phyloP scores from a whole-genome alignment of 495 filamentous ascomycete genomes.

The Tuber magnatum region DNA sequence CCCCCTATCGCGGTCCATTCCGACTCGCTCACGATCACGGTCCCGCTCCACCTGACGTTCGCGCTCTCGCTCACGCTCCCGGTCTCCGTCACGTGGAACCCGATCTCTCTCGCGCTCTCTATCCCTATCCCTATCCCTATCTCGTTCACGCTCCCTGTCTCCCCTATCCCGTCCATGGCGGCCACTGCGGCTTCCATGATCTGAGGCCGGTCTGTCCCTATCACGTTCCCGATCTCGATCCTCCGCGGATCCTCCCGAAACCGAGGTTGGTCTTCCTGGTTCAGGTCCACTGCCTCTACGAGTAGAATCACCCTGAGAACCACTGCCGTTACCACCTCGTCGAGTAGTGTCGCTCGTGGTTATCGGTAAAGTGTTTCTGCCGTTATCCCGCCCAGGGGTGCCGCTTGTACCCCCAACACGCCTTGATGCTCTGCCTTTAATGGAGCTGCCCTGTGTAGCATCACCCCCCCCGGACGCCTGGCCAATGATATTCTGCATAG shows the following conservation, averaged over 20 bases:
- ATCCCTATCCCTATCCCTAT: slow-evolving; percentile 25
- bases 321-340: slow-evolving; percentile 19
- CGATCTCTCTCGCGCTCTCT: slow-evolving; percentile 27
- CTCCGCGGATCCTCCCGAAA: slow-evolving; percentile 18
- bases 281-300: slow-evolving; percentile 38
- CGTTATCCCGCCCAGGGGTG: slow-evolving; percentile 19
- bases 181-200: slow-evolving; percentile 35
- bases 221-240: slow-evolving; percentile 19
- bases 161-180: slow-evolving; percentile 27
- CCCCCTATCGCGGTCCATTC: slow-evolving; percentile 24
- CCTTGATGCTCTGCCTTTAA: slow-evolving; percentile 30
- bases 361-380: slow-evolving; percentile 1
- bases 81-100: slow-evolving; percentile 23
- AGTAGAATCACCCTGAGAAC: slow-evolving; percentile 30
- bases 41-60: slow-evolving; percentile 28
- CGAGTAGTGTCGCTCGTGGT: slow-evolving; percentile 4
- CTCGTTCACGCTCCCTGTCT: slow-evolving; percentile 20
- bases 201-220: slow-evolving; percentile 20
- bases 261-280: slow-evolving; percentile 33
- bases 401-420: slow-evolving; percentile 18
- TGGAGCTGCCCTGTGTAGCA: slow-evolving; percentile 27
- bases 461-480: slow-evolving; percentile 24
- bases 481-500: slow-evolving; percentile 35
- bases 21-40: slow-evolving; percentile 22
- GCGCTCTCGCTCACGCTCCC: slow-evolving; percentile 27